Percentiles rank a stretch among this genome's conserved stretches.
Conservation (phyloP, 140 eudicot genomes). For the Artemisia princeps region DNA sequence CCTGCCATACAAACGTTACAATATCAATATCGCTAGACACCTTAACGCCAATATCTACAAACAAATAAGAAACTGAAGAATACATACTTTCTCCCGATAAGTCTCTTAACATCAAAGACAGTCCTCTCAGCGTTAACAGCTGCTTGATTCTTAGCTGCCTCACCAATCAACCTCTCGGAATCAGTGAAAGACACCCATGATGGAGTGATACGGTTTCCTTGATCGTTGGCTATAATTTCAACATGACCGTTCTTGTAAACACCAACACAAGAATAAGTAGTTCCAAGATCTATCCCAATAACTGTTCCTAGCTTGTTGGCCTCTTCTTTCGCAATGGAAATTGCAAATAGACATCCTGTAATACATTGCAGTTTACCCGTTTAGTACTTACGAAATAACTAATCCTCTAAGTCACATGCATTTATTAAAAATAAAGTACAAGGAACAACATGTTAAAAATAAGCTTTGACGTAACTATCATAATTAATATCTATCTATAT, state of each 20-base stretch:
- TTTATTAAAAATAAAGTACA: neutral
- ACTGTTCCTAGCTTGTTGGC: slow-evolving; percentile 63
- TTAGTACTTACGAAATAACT: neutral
- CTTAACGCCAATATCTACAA: neutral
- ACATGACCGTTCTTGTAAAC: slow-evolving; percentile 79
- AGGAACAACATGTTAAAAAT: neutral
- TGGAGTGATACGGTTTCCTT: slow-evolving; percentile 87
- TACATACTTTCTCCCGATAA: slow-evolving; percentile 69
- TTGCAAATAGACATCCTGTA: slow-evolving; percentile 56
- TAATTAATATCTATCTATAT: slow-evolving; percentile 9
- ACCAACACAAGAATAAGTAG: slow-evolving; percentile 78
- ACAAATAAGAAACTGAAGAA: neutral
- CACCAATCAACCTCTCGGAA: slow-evolving; percentile 68
- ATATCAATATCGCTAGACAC: neutral
- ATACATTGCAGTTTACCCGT: slow-evolving; percentile 11
- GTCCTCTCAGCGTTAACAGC: slow-evolving; percentile 73
- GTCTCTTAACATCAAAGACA: slow-evolving; percentile 71
- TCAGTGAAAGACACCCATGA: slow-evolving; percentile 80
- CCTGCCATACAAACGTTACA: slow-evolving; percentile 26
- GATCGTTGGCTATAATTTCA: slow-evolving; percentile 74
- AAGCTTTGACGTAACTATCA: neutral
- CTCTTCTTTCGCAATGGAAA: slow-evolving; percentile 58
- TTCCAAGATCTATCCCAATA: slow-evolving; percentile 73
- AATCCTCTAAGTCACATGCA: neutral
- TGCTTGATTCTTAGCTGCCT: slow-evolving; percentile 81